Conservation (phyloP, 805 yeast genomes). For the Maudiozyma barnettii region DNA sequence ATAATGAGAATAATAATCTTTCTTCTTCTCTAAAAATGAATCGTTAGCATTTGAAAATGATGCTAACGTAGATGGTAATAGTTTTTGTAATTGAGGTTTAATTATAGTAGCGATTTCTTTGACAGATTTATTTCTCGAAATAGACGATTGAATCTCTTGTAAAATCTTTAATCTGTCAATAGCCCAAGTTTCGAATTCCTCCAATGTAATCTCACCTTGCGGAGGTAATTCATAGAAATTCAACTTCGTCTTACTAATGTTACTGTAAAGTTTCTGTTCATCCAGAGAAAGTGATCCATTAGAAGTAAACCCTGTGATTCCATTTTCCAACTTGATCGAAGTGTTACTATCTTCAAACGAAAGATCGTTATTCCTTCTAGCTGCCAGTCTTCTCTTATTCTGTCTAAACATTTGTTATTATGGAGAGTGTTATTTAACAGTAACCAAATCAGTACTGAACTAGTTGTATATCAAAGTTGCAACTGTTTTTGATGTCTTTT, state of each 20-base stretch:
- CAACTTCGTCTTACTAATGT: constrained; percentile 49
- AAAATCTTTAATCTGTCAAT: constrained; percentile 78
- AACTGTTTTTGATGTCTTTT: no score
- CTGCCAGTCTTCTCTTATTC: constrained; percentile 63
- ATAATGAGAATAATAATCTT: constrained; percentile 89
- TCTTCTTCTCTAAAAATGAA: constrained; percentile 55
- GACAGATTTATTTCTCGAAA: constrained; percentile 50
- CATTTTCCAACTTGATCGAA: constrained; percentile 19
- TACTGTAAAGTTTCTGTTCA: constrained; percentile 30
- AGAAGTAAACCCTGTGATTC: constrained; percentile 1
- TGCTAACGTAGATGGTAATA: constrained; percentile 39
- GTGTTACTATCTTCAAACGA: constrained; percentile 11
- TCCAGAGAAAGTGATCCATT: constrained; percentile 15
- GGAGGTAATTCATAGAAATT: constrained; percentile 76
- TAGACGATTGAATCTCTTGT: constrained; percentile 72
- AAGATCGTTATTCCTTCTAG: constrained; percentile 54
- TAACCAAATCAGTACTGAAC: no score
- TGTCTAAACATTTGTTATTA: constrained; percentile 51
- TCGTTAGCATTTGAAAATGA: constrained; percentile 19
- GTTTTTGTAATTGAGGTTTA: constrained; percentile 54
- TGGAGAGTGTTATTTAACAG: no score
- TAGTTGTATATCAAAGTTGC: no score
- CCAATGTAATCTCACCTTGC: constrained; percentile 74
- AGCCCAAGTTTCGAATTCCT: constrained; percentile 93
- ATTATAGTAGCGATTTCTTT: constrained; percentile 59